These are phyloP conservation scores for Saraca asoca DNA, from an alignment of 331 rosid species.

Conservation along the genomic window DNA sequence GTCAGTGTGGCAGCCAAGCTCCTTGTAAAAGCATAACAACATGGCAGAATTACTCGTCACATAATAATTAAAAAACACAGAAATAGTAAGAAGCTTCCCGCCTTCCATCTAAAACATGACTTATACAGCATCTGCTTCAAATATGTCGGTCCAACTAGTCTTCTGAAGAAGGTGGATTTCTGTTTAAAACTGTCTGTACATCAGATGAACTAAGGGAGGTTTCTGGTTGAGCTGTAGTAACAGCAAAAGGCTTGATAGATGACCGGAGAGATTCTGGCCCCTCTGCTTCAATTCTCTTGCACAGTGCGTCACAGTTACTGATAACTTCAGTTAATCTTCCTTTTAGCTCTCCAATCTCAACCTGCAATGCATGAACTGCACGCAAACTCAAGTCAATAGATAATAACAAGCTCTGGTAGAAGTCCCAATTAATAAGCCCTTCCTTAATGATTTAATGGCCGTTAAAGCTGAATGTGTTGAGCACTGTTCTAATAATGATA, in stretches of 20 bases:
- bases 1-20: too few relatives aligned
- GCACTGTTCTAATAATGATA: too few relatives aligned
- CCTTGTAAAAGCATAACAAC: too few relatives aligned
- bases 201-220: conserved; percentile 36
- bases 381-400: conserved; percentile 30
- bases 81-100: too few relatives aligned
- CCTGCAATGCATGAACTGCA: conserved; percentile 82
- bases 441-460: too few relatives aligned
- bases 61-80: too few relatives aligned
- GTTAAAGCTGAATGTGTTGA: too few relatives aligned
- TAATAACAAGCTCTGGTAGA: conserved; percentile 17
- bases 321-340: conserved; percentile 94
- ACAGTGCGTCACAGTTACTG: conserved; percentile 81
- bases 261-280: conserved; percentile 77
- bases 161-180: conserved; percentile 43
- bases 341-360: conserved; percentile 88
- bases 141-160: conserved; percentile 46
- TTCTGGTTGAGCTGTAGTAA: conserved; percentile 31
- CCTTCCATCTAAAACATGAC: too few relatives aligned
- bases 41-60: too few relatives aligned
- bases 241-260: conserved; percentile 54
- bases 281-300: conserved; percentile 71
- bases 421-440: too few relatives aligned
- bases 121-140: neutral
- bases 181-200: conserved; percentile 32